phyloP scores from a whole-genome alignment of 2,329 filamentous ascomycete genomes.

The Fusarium fujikuroi region DNA sequence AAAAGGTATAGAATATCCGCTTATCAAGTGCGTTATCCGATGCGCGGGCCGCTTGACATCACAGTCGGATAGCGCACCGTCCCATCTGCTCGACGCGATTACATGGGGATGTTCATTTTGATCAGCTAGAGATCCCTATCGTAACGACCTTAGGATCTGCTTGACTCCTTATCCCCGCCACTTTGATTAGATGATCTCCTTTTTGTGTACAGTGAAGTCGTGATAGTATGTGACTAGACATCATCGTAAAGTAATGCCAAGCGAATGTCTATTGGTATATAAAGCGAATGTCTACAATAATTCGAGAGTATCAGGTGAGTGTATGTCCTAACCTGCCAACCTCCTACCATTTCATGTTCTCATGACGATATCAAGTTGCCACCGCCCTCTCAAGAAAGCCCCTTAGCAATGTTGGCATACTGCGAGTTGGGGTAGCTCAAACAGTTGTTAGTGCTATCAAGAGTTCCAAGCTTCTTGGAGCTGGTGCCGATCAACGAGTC shows the following conservation, averaged over 20 bases:
- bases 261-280: neutral
- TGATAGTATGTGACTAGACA: neutral
- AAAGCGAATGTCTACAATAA: neutral
- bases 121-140: neutral
- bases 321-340: neutral
- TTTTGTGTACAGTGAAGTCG: too few species aligned
- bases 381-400: neutral
- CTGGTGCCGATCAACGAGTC: conserved; percentile 69
- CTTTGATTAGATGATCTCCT: too few species aligned
- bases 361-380: neutral
- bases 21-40: neutral
- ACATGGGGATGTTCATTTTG: neutral
- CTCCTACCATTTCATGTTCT: neutral
- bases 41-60: neutral
- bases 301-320: too few species aligned
- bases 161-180: neutral
- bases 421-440: conserved; percentile 62
- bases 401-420: conserved; percentile 61
- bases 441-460: conserved; percentile 60
- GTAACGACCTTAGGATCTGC: neutral
- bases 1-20: neutral
- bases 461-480: conserved; percentile 51
- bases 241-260: neutral
- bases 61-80: neutral
- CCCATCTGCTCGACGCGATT: neutral